These are phyloP conservation scores for Adiantum capillusveneris DNA, from an alignment of 75 land plant species.

Conservation along the genomic window DNA sequence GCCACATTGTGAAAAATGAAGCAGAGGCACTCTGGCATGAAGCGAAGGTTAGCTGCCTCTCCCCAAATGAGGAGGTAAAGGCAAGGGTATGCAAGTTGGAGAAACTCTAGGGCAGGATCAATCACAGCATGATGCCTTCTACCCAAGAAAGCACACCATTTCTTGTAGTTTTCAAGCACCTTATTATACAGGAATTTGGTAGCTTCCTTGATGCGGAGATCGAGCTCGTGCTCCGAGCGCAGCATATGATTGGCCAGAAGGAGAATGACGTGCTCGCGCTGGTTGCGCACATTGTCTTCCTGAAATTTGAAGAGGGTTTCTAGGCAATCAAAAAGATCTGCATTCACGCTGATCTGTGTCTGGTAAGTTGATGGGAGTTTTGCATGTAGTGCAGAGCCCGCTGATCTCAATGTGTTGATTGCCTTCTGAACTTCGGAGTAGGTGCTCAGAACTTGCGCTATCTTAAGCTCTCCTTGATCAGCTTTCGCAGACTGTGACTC, in stretches of 20 bases:
- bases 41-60: slow-evolving; percentile 90
- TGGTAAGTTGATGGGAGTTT: too few relatives aligned
- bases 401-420: too few relatives aligned
- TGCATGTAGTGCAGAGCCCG: too few relatives aligned
- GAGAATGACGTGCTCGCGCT: slow-evolving; percentile 42
- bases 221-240: neutral
- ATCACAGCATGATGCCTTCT: neutral
- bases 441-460: too few relatives aligned
- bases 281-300: slow-evolving; percentile 42
- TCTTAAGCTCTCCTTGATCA: too few relatives aligned
- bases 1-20: slow-evolving; percentile 64
- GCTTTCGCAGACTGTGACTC: too few relatives aligned
- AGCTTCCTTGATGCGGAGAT: neutral
- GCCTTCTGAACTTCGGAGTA: too few relatives aligned
- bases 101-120: neutral
- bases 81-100: slow-evolving; percentile 41
- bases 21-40: slow-evolving; percentile 96
- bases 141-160: slow-evolving; percentile 3
- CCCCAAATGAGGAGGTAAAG: slow-evolving; percentile 94
- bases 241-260: slow-evolving; percentile 32
- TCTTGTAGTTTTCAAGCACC: neutral
- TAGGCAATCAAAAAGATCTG: slow-evolving; percentile 23
- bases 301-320: slow-evolving; percentile 39
- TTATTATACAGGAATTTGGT: neutral
- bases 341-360: too few relatives aligned